Percentiles rank a stretch among this genome's conserved stretches.
Conservation (phyloP, 306 rosid species). For the Gleditsia sinensis region DNA sequence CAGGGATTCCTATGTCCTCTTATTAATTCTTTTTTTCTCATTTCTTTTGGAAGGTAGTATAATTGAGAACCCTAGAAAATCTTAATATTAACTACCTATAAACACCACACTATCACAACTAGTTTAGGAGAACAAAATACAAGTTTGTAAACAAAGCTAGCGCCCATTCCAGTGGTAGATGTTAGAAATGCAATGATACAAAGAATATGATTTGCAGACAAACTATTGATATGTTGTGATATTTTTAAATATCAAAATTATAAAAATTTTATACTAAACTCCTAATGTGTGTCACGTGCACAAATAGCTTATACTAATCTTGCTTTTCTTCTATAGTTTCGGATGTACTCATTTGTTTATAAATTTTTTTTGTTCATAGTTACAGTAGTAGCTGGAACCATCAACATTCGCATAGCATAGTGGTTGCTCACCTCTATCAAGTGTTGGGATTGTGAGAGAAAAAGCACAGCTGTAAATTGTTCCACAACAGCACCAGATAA, state of each 20-base stretch:
- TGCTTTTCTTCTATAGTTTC: neutral
- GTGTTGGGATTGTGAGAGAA: slow-evolving; percentile 46
- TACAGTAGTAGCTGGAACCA: slow-evolving; percentile 63
- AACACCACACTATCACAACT: too few relatives aligned
- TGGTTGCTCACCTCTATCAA: slow-evolving; percentile 56
- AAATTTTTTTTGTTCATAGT: slow-evolving; percentile 52
- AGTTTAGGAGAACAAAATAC: too few relatives aligned
- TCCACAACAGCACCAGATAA: too few relatives aligned
- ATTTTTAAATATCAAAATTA: too few relatives aligned
- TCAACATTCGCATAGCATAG: slow-evolving; percentile 63
- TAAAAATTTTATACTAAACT: too few relatives aligned
- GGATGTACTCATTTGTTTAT: neutral
- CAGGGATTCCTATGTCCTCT: too few relatives aligned
- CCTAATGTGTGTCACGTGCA: neutral
- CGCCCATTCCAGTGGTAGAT: neutral
- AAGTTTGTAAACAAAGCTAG: neutral
- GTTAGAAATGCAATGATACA: neutral
- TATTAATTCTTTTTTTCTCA: too few relatives aligned
- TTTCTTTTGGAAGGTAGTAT: too few relatives aligned
- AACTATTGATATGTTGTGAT: neutral
- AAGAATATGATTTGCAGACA: neutral
- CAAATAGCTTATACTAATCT: neutral
- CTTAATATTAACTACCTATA: too few relatives aligned
- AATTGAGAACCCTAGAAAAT: too few relatives aligned
- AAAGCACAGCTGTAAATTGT: too few relatives aligned